These are phyloP conservation scores for Penicillium cinerascens DNA, from an alignment of 495 filamentous ascomycete species.

Conservation along the genomic window DNA sequence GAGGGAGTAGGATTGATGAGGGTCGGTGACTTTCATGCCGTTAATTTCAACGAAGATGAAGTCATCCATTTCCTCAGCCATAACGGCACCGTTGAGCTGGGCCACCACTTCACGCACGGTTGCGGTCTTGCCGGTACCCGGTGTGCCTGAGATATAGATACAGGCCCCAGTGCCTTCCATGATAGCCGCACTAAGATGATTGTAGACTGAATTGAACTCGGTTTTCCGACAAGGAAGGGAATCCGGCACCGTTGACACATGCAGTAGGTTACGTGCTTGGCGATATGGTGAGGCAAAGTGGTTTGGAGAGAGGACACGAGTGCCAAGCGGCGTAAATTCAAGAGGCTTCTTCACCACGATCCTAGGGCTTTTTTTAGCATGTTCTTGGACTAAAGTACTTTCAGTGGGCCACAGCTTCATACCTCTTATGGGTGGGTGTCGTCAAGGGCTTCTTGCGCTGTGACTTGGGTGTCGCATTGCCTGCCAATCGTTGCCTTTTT, in stretches of 20 bases:
- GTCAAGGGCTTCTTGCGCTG: slow-evolving; percentile 51
- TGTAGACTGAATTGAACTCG: slow-evolving; percentile 89
- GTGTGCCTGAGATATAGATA: slow-evolving; percentile 99
- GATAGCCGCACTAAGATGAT: slow-evolving; percentile 91
- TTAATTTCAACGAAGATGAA: slow-evolving; percentile 99
- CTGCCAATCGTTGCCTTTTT: slow-evolving; percentile 52
- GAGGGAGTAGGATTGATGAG: slow-evolving; percentile 91
- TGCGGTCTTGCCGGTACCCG: slow-evolving; percentile 97
- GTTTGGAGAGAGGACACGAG: slow-evolving; percentile 73
- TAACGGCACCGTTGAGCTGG: slow-evolving; percentile 79
- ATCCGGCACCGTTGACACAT: slow-evolving; percentile 87
- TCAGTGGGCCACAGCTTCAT: slow-evolving; percentile 3
- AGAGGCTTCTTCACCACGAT: slow-evolving; percentile 86
- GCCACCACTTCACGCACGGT: slow-evolving; percentile 94
- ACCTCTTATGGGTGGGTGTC: slow-evolving; percentile 72
- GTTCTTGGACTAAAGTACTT: not conserved
- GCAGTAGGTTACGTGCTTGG: slow-evolving; percentile 80
- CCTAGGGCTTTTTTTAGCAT: slow-evolving; percentile 28
- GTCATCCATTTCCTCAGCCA: slow-evolving; percentile 90
- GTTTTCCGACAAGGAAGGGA: slow-evolving; percentile 87
- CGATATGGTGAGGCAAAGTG: slow-evolving; percentile 85
- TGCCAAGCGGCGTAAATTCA: slow-evolving; percentile 92
- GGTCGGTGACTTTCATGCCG: slow-evolving; percentile 98
- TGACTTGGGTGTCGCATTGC: slow-evolving; percentile 58
- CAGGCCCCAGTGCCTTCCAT: slow-evolving; percentile 88